A percentile compares a stretch with the other conserved stretches of the same genome.
Conservation (phyloP, 2,329 filamentous ascomycete species). For the Elsinoe necatrix region DNA sequence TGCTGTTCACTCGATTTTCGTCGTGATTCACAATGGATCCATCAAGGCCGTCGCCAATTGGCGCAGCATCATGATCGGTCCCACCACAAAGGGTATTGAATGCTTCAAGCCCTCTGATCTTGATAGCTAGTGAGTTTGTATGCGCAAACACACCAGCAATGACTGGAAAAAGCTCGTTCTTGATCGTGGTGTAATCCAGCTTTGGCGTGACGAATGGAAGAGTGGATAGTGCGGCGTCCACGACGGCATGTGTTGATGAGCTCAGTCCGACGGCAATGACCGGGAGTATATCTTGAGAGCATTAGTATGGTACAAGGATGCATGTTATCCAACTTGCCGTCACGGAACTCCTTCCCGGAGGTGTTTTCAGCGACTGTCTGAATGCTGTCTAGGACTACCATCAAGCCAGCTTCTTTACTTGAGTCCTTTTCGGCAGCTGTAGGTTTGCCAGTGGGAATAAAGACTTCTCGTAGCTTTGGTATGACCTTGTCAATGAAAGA, state of each 20-base stretch:
- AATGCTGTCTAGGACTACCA: constrained; percentile 84
- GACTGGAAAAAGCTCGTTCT: constrained; percentile 91
- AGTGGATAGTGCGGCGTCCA: constrained; percentile 74
- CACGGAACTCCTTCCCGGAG: constrained; percentile 87
- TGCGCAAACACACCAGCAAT: constrained; percentile 85
- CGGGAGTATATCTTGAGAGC: constrained; percentile 65
- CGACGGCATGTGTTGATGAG: constrained; percentile 78
- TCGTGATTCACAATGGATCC: constrained; percentile 50
- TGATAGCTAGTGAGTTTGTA: constrained; percentile 89
- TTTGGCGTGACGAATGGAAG: constrained; percentile 74
- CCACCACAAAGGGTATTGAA: constrained; percentile 87
- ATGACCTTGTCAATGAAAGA: constrained; percentile 79
- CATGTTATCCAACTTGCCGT: constrained; percentile 49
- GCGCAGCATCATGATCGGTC: constrained; percentile 38
- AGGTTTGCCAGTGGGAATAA: constrained; percentile 46
- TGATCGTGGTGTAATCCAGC: constrained; percentile 92
- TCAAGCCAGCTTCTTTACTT: constrained; percentile 77
- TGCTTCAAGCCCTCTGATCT: constrained; percentile 82
- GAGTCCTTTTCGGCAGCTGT: constrained; percentile 64
- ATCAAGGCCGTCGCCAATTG: constrained; percentile 62
- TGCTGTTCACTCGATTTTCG: constrained; percentile 44
- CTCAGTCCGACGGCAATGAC: constrained; percentile 77
- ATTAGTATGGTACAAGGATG: constrained; percentile 7
- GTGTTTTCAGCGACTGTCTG: constrained; percentile 68
- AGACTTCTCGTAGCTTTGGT: constrained; percentile 76